A percentile compares a stretch with the other conserved stretches of the same genome.
These are phyloP conservation scores for Mortierella sp. DNA, from an alignment of 371 early-diverging fungal species.

Conservation along the genomic window DNA sequence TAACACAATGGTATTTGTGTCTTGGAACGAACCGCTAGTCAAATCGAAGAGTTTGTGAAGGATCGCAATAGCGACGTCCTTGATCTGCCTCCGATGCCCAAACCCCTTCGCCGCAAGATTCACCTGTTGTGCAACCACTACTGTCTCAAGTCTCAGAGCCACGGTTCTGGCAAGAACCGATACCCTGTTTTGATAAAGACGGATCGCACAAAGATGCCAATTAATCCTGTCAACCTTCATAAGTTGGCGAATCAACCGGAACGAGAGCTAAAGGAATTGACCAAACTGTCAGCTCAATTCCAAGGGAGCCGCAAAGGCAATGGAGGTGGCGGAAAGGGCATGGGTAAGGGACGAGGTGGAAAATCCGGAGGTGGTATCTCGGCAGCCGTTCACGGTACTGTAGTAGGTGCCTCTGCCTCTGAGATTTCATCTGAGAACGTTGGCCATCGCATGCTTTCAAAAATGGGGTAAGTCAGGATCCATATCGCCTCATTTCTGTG, in stretches of 20 bases:
- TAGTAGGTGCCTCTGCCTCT: slow-evolving; percentile 75
- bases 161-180: slow-evolving; percentile 58
- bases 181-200: slow-evolving; percentile 62
- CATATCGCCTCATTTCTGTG: too few relatives aligned
- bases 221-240: slow-evolving; percentile 60
- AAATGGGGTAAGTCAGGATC: slow-evolving; percentile 78
- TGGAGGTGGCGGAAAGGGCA: slow-evolving; percentile 17
- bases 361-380: slow-evolving; percentile 12
- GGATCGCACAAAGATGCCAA: slow-evolving; percentile 59
- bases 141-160: slow-evolving; percentile 60
- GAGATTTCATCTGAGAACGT: slow-evolving; percentile 75
- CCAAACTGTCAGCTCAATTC: slow-evolving; percentile 22
- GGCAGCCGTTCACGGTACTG: slow-evolving; percentile 60
- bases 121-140: slow-evolving; percentile 64
- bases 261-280: slow-evolving; percentile 38
- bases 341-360: slow-evolving; percentile 24
- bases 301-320: slow-evolving; percentile 32
- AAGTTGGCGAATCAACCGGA: slow-evolving; percentile 55
- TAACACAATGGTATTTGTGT: too few relatives aligned
- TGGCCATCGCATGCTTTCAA: slow-evolving; percentile 83
- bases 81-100: slow-evolving; percentile 66
- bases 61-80: slow-evolving; percentile 29
- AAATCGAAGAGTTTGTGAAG: slow-evolving; percentile 48
- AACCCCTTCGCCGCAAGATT: slow-evolving; percentile 60
- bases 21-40: slow-evolving; percentile 9